Percentiles rank a stretch among this genome's conserved stretches.
Evolutionary conservation across 768 basidiomycete species (phyloP).

Genomic region (Mrakia blollopis): DNA sequence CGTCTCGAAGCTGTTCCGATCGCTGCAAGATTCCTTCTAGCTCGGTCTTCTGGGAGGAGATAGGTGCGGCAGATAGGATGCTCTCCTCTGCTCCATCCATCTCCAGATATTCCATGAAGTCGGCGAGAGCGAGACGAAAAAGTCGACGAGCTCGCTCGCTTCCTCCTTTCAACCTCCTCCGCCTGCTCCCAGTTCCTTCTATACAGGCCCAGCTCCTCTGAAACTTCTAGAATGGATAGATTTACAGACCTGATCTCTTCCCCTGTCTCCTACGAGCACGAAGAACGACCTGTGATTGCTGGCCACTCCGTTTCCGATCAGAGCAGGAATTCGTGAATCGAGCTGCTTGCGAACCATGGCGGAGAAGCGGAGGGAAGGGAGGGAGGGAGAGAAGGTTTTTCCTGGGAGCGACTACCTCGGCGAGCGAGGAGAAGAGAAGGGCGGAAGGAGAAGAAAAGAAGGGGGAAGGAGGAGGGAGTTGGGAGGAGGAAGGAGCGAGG

Average conservation of each 20-base stretch:
- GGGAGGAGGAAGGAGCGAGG: background rate
- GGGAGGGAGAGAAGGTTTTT: background rate
- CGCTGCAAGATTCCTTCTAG: too few relatives aligned
- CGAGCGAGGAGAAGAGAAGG: background rate
- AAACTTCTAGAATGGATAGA: too few relatives aligned
- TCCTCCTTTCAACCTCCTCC: background rate
- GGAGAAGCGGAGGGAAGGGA: background rate
- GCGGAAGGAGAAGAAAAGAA: background rate
- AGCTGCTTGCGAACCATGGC: constrained; percentile 49
- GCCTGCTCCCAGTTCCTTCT: background rate
- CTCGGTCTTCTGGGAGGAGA: too few relatives aligned
- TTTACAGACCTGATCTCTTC: constrained; percentile 77
- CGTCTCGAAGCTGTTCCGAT: too few relatives aligned
- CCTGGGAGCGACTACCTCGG: too few relatives aligned
- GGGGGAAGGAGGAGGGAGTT: background rate
- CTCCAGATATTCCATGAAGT: background rate
- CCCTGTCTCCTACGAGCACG: constrained; percentile 90
- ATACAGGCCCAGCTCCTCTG: background rate
- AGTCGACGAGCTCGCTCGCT: background rate
- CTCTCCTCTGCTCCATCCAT: too few relatives aligned
- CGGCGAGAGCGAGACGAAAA: background rate
- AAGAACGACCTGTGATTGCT: constrained; percentile 91
- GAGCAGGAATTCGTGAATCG: constrained; percentile 84
- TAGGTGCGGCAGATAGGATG: too few relatives aligned
- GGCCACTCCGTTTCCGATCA: constrained; percentile 90